Evolutionary conservation across 2,329 filamentous ascomycete genomes (phyloP), one percentile per base, ranked within the genome.

Genomic region (Colletotrichum tanaceti): DNA sequence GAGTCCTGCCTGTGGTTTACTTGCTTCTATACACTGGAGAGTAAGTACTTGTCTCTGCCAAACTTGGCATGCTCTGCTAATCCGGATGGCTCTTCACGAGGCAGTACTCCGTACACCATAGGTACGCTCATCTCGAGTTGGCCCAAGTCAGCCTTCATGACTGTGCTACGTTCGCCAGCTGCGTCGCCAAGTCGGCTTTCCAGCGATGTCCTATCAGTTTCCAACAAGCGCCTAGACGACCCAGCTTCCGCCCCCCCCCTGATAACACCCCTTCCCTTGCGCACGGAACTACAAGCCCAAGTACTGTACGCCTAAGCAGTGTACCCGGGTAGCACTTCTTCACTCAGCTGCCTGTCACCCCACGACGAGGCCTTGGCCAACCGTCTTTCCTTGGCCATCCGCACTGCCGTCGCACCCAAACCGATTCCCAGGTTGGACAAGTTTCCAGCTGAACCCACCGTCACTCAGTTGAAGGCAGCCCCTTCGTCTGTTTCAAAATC

Each of bases 201-300:
- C 53, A 41, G 47, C 18, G 24, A 20, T 22, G 20, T 39, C 46
- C 24, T 58, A 18, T 47, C 22, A 53, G 46, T 49, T 11, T 52
- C 60, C 60, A 53, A 58, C 39, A 46, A 67, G 53, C 53, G 53
- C 60, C 65, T 58, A 67, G 52, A 22, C 22, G 38, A 39, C 46
- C 64, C 58, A 32, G 18, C 63, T 46, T 57, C 20, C 38, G 59
- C n/a, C n/a, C n/a, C 52, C 28, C 32, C 20, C 43, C 39, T 38
- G 39, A 58, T 39, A 60, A n/a, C 22, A 28, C 52, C 54, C 41
- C 39, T 10, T 35, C 32, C 32, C 32, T 35, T 22, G 43, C 20
- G 43, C 55, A 47, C 43, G 14, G n/a, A 35, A 38, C 13, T 24
- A 18, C 55, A 20, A 20, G 32, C 32, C 9, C 35, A 7, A 44